Evolutionary conservation across 2,329 filamentous ascomycete species (phyloP).

Genomic region (Metarhizium humberi): DNA sequence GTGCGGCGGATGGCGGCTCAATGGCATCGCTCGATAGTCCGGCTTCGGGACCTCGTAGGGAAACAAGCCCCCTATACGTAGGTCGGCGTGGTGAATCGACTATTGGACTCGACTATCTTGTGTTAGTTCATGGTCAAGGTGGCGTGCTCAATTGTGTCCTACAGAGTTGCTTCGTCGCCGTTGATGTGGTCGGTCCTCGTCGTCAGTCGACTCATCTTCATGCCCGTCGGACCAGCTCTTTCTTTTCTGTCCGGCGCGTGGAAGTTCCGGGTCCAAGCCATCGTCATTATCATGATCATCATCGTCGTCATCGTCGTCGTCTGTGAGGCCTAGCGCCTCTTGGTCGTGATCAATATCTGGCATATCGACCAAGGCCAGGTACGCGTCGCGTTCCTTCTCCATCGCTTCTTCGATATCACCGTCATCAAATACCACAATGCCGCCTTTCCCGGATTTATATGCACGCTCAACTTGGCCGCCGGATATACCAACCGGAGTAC

Average conservation of each 20-base stretch:
- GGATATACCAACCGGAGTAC: slow-evolving; percentile 56
- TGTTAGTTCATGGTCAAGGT: neutral
- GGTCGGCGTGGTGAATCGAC: slow-evolving; percentile 54
- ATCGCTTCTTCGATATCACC: slow-evolving; percentile 88
- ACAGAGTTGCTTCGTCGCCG: slow-evolving; percentile 83
- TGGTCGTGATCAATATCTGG: slow-evolving; percentile 69
- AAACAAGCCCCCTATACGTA: slow-evolving; percentile 49
- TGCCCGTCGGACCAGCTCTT: slow-evolving; percentile 70
- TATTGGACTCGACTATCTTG: slow-evolving; percentile 52
- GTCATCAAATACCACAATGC: slow-evolving; percentile 91
- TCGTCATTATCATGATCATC: slow-evolving; percentile 48
- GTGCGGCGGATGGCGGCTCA: slow-evolving; percentile 48
- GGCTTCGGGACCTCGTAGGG: slow-evolving; percentile 37
- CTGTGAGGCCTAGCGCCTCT: slow-evolving; percentile 50
- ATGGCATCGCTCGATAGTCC: slow-evolving; percentile 38
- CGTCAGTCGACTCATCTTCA: slow-evolving; percentile 61
- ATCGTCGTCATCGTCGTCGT: slow-evolving; percentile 48
- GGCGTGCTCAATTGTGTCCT: slow-evolving; percentile 22
- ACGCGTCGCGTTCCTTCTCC: slow-evolving; percentile 65
- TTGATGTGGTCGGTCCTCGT: slow-evolving; percentile 67
- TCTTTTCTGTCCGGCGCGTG: slow-evolving; percentile 54
- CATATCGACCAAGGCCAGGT: slow-evolving; percentile 81
- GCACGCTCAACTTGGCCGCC: slow-evolving; percentile 61
- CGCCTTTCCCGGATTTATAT: slow-evolving; percentile 73
- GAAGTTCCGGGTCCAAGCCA: slow-evolving; percentile 26